Evolutionary conservation across 164 flowering plant species (phyloP), one percentile per base, ranked within the genome.

Genomic region (Vitis labrusca): DNA sequence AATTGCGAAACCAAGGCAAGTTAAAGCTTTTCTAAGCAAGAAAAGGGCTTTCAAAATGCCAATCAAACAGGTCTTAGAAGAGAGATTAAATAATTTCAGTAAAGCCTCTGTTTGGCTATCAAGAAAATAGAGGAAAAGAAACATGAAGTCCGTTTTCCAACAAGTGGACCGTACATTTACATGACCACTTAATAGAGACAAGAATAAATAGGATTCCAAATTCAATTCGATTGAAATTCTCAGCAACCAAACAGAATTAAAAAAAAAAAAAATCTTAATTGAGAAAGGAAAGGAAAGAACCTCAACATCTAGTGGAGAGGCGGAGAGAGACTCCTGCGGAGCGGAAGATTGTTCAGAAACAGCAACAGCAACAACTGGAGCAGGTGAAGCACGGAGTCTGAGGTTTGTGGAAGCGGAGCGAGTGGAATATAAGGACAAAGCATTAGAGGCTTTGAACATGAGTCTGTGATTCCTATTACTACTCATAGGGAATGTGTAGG

Each of bases 381-480:
- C 32, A 50, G 49, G 19, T 55, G 51, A 5, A 7, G 15, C 10
- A 64, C 50, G n/a, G 2, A 50, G 17, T 50, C 58, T 50, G 51
- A 62, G 27, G 15, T 10, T 14, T 62, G 47, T 3, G 52, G 65
- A 12, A 9, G n/a, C 13, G 47, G 13, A 44, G 27, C n/a, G 27
- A 16, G n/a, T n/a, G 44, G 44, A 37, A 37, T 37, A 6, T 37
- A 37, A 37, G 7, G 44, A 37, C 7, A 58, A 51, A 50, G 37
- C 17, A 68, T 57, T 51, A 13, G 50, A 50, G 63, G 69, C 65
- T 69, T 69, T 69, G 64, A 61, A 57, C 7, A 15, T 9, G 30
- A 65, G 63, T 64, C 27, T 61, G 5, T 63, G 52, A 37, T 37
- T 37, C 6, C 44, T 0, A 37, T 37, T 37, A 37, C 44, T 37